Evolutionary conservation across 2,329 filamentous ascomycete species (phyloP).

Genomic region (Didymosphaeria variabile): DNA sequence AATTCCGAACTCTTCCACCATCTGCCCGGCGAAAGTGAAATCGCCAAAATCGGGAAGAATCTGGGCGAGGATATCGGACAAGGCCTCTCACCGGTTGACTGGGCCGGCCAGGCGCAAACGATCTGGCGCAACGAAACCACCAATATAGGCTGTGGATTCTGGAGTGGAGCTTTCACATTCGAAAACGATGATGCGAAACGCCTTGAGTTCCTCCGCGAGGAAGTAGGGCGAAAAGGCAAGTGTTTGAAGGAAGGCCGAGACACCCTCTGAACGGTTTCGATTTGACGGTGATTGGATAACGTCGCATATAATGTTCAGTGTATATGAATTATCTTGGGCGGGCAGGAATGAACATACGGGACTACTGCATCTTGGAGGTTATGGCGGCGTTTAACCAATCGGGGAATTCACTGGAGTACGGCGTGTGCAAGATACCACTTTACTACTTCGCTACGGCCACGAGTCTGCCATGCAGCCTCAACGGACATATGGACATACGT

Average conservation of each 20-base stretch:
- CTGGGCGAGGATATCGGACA: slow-evolving; percentile 34
- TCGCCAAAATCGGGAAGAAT: slow-evolving; percentile 45
- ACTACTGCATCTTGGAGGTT: not conserved
- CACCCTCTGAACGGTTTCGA: not conserved
- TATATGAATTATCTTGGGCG: not conserved
- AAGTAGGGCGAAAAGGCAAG: slow-evolving; percentile 49
- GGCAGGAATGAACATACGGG: not conserved
- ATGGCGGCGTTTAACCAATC: not conserved
- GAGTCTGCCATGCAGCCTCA: no score
- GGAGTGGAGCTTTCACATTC: slow-evolving; percentile 49
- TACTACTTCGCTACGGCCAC: not conserved
- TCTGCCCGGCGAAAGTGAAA: slow-evolving; percentile 51
- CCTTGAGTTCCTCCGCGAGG: slow-evolving; percentile 46
- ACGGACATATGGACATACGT: no score
- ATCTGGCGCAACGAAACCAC: slow-evolving; percentile 45
- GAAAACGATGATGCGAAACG: slow-evolving; percentile 40
- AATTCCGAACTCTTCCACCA: slow-evolving; percentile 58
- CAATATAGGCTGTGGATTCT: slow-evolving; percentile 53
- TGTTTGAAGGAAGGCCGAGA: slow-evolving; percentile 47
- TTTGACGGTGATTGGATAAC: not conserved
- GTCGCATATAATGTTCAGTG: slow-evolving; percentile 2
- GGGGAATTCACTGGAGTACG: not conserved
- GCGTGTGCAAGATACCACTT: slow-evolving; percentile 3
- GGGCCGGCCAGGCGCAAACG: slow-evolving; percentile 44
- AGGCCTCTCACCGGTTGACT: slow-evolving; percentile 47